A percentile compares a stretch with the other conserved stretches of the same genome.
Evolutionary conservation across 225 moss, liverwort and hornwort species (phyloP).

Genomic region (Sphagnum tenellum): DNA sequence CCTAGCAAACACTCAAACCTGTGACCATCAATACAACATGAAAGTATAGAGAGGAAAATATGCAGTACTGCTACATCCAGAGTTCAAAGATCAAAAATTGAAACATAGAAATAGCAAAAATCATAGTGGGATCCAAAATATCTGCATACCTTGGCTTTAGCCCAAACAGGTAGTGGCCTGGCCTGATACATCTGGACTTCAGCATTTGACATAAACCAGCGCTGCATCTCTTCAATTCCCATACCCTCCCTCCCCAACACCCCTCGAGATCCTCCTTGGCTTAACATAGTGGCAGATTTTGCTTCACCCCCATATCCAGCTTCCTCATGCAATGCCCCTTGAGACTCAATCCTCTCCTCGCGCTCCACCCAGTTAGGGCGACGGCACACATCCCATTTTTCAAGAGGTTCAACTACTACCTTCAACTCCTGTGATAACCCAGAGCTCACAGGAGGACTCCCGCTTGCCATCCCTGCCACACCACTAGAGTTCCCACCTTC

Average conservation of each 20-base stretch:
- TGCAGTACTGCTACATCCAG: no score
- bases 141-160: slow-evolving; percentile 70
- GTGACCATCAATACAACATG: slow-evolving; percentile 53
- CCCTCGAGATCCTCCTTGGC: slow-evolving; percentile 18
- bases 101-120: neutral
- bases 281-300: slow-evolving; percentile 1
- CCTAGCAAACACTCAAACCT: slow-evolving; percentile 84
- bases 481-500: slow-evolving; percentile 63
- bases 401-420: slow-evolving; percentile 67
- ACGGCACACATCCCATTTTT: slow-evolving; percentile 95
- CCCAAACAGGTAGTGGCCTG: slow-evolving; percentile 87
- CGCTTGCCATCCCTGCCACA: slow-evolving; percentile 53
- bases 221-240: slow-evolving; percentile 83
- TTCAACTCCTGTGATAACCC: slow-evolving; percentile 56
- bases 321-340: slow-evolving; percentile 27
- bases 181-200: slow-evolving; percentile 99
- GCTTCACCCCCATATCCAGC: slow-evolving; percentile 8
- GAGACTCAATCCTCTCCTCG: slow-evolving; percentile 72
- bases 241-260: slow-evolving; percentile 43
- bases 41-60: slow-evolving; percentile 16
- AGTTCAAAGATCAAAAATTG: no score
- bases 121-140: neutral
- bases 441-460: slow-evolving; percentile 52
- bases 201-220: slow-evolving; percentile 98
- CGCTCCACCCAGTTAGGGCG: slow-evolving; percentile 94